Evolutionary conservation across 2,329 filamentous ascomycete species (phyloP).

Genomic region (Huntiella savannae): DNA sequence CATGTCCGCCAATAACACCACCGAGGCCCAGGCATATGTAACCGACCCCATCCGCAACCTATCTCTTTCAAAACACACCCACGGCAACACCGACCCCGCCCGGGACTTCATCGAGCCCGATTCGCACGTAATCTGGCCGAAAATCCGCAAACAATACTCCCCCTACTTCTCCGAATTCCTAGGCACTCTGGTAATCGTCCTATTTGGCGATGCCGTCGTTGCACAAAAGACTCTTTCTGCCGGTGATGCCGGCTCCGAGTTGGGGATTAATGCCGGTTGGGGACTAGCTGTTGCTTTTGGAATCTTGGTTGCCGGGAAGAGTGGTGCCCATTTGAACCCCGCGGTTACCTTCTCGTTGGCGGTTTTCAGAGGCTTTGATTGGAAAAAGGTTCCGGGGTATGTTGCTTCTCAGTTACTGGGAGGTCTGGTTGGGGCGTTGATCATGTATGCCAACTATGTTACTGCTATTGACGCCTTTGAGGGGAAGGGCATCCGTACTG

Average conservation of each 20-base stretch:
- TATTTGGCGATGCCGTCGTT: constrained; percentile 54
- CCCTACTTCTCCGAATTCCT: constrained; percentile 50
- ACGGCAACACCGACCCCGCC: constrained; percentile 1
- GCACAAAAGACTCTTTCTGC: constrained; percentile 46
- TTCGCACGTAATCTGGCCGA: constrained; percentile 26
- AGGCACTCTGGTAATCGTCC: constrained; percentile 45
- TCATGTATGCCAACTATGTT: constrained; percentile 45
- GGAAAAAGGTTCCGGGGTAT: constrained; percentile 52
- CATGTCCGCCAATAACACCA: constrained; percentile 4
- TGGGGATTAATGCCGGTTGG: constrained; percentile 31
- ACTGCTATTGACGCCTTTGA: constrained; percentile 45
- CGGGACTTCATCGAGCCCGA: neutral
- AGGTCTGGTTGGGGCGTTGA: constrained; percentile 40
- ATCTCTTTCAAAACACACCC: neutral
- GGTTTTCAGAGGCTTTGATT: constrained; percentile 47
- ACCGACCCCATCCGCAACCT: neutral
- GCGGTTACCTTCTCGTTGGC: constrained; percentile 55
- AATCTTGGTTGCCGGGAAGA: constrained; percentile 45
- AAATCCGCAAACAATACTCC: constrained; percentile 28
- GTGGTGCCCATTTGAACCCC: constrained; percentile 49
- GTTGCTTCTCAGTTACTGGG: constrained; percentile 46
- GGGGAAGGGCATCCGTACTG: constrained; percentile 42
- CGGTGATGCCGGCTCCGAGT: constrained; percentile 27
- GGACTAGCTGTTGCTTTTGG: constrained; percentile 49
- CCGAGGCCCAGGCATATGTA: neutral